A percentile compares a stretch with the other conserved stretches of the same genome.
Conservation (phyloP, 768 basidiomycete species). For the Auriscalpium vulgare region DNA sequence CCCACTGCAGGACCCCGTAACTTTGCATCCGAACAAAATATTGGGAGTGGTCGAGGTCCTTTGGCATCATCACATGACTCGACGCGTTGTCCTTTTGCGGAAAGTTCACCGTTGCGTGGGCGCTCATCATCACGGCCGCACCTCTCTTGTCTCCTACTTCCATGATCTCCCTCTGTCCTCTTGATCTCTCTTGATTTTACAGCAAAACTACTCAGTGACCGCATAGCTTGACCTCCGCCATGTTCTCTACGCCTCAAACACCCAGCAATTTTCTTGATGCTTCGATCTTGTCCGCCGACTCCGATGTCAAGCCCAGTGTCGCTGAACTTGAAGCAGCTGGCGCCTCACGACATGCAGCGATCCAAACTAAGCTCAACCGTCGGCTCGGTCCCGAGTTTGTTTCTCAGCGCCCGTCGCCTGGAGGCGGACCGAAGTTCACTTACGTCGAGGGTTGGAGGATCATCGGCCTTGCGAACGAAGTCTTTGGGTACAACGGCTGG, state of each 20-base stretch:
- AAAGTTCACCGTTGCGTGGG: background rate
- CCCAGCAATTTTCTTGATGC: constrained; percentile 1
- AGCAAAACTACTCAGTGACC: background rate
- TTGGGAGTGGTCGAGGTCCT: no score
- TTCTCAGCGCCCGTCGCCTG: constrained; percentile 81
- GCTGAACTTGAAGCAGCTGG: background rate
- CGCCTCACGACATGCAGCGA: constrained; percentile 50
- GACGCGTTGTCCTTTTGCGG: background rate
- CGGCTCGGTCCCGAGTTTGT: constrained; percentile 94
- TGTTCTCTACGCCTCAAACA: constrained; percentile 11
- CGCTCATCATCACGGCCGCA: background rate
- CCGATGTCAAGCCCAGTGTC: background rate
- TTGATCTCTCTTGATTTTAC: background rate
- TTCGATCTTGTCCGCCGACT: constrained; percentile 1
- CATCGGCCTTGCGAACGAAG: constrained; percentile 95
- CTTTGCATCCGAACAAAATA: no score
- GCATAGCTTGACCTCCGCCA: background rate
- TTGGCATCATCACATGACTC: background rate
- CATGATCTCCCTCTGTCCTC: background rate
- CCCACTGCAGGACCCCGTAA: no score
- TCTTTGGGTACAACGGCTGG: constrained; percentile 98
- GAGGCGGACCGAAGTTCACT: constrained; percentile 79
- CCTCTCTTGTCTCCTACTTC: background rate
- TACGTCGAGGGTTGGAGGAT: constrained; percentile 98
- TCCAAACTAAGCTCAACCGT: constrained; percentile 78